These are phyloP conservation scores for Clonostachys solani DNA, from an alignment of 2,329 filamentous ascomycete genomes.

Conservation along the genomic window DNA sequence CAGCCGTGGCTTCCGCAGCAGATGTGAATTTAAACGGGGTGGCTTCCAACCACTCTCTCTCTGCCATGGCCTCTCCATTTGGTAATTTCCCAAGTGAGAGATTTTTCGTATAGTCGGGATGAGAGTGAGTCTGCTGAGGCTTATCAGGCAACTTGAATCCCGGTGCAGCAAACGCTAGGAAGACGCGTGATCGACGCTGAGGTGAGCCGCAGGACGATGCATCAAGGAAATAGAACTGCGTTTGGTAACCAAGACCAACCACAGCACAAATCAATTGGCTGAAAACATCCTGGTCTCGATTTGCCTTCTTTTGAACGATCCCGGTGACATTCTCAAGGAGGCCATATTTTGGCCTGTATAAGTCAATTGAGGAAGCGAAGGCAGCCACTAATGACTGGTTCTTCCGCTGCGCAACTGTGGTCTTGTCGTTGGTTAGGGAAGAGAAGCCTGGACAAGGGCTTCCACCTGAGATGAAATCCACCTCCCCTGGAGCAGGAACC, in stretches of 20 bases:
- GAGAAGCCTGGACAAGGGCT: constrained; percentile 80
- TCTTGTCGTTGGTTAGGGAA: constrained; percentile 51
- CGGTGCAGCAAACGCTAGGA: constrained; percentile 68
- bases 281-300: constrained; percentile 59
- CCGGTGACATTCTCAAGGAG: constrained; percentile 72
- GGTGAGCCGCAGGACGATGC: constrained; percentile 65
- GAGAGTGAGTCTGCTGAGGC: constrained; percentile 60
- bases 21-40: constrained; percentile 59
- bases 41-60: constrained; percentile 28
- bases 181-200: constrained; percentile 63
- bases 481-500: constrained; percentile 55
- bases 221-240: constrained; percentile 63
- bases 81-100: constrained; percentile 50
- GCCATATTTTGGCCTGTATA: constrained; percentile 71
- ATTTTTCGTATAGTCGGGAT: constrained; percentile 30
- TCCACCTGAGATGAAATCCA: constrained; percentile 68
- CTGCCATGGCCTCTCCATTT: constrained; percentile 57
- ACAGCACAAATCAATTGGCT: constrained; percentile 69
- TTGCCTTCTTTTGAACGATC: constrained; percentile 49
- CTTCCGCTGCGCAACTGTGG: constrained; percentile 50
- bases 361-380: constrained; percentile 69
- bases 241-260: constrained; percentile 75
- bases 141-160: constrained; percentile 50
- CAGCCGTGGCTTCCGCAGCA: constrained; percentile 46
- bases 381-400: constrained; percentile 77